Percentiles rank a stretch among this genome's conserved stretches.
Conservation (phyloP, 176 grass and related monocot genomes). For the Oropetium thomaeum region DNA sequence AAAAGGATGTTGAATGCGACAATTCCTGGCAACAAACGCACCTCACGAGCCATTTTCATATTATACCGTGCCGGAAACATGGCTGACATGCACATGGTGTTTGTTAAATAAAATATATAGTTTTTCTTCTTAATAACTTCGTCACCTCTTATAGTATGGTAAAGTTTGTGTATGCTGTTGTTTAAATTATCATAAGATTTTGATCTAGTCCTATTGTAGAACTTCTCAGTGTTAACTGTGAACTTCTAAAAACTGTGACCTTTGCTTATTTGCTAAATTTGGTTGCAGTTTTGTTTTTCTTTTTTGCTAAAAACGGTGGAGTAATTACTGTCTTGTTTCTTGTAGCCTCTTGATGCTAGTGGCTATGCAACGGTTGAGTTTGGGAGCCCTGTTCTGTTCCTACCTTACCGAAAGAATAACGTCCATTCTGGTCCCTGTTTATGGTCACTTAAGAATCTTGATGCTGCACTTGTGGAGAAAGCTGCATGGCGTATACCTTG, state of each 20-base stretch:
- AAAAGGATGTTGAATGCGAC: neutral
- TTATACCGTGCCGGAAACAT: too few species aligned
- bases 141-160: neutral
- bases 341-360: constrained; percentile 64
- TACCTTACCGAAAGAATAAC: constrained; percentile 58
- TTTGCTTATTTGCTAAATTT: neutral
- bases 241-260: neutral
- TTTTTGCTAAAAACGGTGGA: too few species aligned
- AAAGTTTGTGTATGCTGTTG: neutral
- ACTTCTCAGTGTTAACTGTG: neutral
- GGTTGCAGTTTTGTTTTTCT: too few species aligned
- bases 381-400: constrained; percentile 40
- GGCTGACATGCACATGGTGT: neutral
- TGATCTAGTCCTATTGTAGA: neutral
- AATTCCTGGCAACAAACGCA: neutral
- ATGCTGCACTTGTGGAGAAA: constrained; percentile 22
- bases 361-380: constrained; percentile 55
- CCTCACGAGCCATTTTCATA: neutral
- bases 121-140: neutral
- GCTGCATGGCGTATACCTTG: constrained; percentile 66
- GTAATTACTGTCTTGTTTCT: constrained; percentile 12
- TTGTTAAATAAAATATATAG: neutral
- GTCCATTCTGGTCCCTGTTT: constrained; percentile 29
- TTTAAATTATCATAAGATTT: neutral
- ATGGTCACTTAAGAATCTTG: constrained; percentile 33